Conservation (phyloP, 371 early-diverging fungal species). For the Saksenaea oblongispora region DNA sequence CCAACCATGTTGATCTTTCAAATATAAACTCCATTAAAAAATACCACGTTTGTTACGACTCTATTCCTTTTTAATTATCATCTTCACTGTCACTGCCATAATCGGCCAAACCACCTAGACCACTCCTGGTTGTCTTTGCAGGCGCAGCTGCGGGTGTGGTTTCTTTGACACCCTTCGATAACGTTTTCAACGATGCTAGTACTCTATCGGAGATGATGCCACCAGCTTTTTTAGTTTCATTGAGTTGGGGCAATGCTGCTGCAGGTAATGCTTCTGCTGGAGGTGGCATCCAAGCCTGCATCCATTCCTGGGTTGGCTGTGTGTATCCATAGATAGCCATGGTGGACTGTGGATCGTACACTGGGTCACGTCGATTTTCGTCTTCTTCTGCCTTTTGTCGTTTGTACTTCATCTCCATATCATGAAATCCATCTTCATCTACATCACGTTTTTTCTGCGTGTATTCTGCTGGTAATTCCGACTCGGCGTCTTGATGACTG, state of each 20-base stretch:
- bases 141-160: slow-evolving; percentile 4
- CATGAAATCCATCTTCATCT: slow-evolving; percentile 38
- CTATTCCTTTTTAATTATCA: not conserved
- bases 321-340: slow-evolving; percentile 28
- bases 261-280: slow-evolving; percentile 14
- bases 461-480: slow-evolving; percentile 66
- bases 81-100: slow-evolving; percentile 52
- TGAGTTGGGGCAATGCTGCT: slow-evolving; percentile 1
- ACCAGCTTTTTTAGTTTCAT: slow-evolving; percentile 16
- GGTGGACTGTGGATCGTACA: slow-evolving; percentile 22
- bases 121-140: slow-evolving; percentile 1
- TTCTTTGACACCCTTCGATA: slow-evolving; percentile 17
- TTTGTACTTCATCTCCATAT: slow-evolving; percentile 40
- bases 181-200: slow-evolving; percentile 28
- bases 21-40: too few relatives aligned
- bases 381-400: slow-evolving; percentile 39
- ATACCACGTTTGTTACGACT: too few relatives aligned
- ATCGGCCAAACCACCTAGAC: slow-evolving; percentile 33
- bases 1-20: too few relatives aligned
- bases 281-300: slow-evolving; percentile 8
- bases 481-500: slow-evolving; percentile 53
- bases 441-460: slow-evolving; percentile 36
- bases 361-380: slow-evolving; percentile 4
- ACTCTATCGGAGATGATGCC: slow-evolving; percentile 46
- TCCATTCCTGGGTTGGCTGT: not conserved